These are phyloP conservation scores for Drechslerella stenobrocha DNA, from an alignment of 2,329 filamentous ascomycete genomes.

Conservation along the genomic window DNA sequence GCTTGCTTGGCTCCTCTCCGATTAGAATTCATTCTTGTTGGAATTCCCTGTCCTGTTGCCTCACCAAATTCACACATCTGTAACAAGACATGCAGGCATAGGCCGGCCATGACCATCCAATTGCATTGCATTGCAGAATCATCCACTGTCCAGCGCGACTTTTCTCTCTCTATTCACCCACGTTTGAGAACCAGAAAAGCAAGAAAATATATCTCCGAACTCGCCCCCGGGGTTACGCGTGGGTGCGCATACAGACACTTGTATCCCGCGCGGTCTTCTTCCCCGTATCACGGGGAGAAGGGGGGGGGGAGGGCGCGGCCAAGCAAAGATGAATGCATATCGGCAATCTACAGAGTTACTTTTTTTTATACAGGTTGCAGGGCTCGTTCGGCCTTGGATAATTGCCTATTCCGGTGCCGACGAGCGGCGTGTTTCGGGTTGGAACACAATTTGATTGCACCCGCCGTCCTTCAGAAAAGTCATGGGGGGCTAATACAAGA, in stretches of 20 bases:
- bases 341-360: no score
- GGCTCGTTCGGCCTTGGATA: neutral
- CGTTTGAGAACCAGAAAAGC: neutral
- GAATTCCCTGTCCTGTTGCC: constrained; percentile 1
- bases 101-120: neutral
- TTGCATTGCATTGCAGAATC: neutral
- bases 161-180: neutral
- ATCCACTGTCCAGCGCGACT: neutral
- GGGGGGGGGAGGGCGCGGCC: no score
- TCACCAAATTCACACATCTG: constrained; percentile 21
- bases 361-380: no score
- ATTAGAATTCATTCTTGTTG: neutral
- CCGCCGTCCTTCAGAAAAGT: neutral
- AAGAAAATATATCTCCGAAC: constrained; percentile 38
- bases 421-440: constrained; percentile 1
- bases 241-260: neutral
- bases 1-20: no score
- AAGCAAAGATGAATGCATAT: no score
- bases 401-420: neutral
- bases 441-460: constrained; percentile 1
- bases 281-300: neutral
- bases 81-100: constrained; percentile 23
- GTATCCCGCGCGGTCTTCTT: neutral
- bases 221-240: constrained; percentile 14
- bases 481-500: no score